Percentiles rank a stretch among this genome's conserved stretches.
phyloP scores from a whole-genome alignment of 164 flowering plant genomes.

The Vitis labrusca region DNA sequence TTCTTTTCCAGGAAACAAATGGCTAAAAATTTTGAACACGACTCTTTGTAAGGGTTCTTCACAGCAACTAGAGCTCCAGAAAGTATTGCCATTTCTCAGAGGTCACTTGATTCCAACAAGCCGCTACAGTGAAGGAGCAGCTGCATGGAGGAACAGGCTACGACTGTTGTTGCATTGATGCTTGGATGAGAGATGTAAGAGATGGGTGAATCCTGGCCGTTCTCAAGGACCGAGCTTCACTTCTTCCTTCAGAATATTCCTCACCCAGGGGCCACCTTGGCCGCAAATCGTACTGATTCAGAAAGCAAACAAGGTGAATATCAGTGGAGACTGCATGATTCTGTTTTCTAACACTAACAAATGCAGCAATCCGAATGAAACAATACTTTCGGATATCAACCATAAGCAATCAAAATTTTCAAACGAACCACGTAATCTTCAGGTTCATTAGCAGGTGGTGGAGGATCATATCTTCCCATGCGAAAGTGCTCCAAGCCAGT shows the following conservation, averaged over 20 bases:
- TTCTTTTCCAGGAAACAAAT: too few relatives aligned
- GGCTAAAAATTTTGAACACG: too few relatives aligned
- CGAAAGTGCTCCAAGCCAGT: slow-evolving; percentile 92
- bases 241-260: slow-evolving; percentile 78
- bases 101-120: too few relatives aligned
- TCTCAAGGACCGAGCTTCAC: slow-evolving; percentile 78
- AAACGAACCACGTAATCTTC: slow-evolving; percentile 71
- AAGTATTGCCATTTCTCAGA: too few relatives aligned
- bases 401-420: background rate
- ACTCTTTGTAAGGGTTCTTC: too few relatives aligned
- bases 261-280: slow-evolving; percentile 99
- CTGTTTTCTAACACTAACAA: background rate
- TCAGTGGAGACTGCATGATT: background rate
- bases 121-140: too few relatives aligned
- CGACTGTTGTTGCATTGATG: slow-evolving; percentile 47
- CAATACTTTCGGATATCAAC: background rate
- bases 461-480: slow-evolving; percentile 88
- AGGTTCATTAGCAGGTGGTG: slow-evolving; percentile 80
- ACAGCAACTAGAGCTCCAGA: too few relatives aligned
- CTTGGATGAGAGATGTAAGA: slow-evolving; percentile 83
- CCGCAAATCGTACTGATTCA: slow-evolving; percentile 73
- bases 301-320: slow-evolving; percentile 4
- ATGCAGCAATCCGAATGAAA: background rate
- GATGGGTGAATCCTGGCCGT: slow-evolving; percentile 89
- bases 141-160: slow-evolving; percentile 4